Base-by-base conservation (phyloP, 441 rosid genomes). In the Syzygium malaccense region DNA sequence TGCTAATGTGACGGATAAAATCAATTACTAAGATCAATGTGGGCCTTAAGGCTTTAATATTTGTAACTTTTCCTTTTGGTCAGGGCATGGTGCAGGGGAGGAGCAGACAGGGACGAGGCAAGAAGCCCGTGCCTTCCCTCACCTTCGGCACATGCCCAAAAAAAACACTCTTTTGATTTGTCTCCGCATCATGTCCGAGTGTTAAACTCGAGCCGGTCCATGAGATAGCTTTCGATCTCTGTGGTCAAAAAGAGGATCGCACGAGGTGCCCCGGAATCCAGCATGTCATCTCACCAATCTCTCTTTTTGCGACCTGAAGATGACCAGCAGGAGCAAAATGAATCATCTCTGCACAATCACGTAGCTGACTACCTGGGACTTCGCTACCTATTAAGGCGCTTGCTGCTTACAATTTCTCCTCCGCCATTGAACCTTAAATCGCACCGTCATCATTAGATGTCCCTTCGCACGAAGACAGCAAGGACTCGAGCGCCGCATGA, bases 61-160 rank as follows among this genome's bases (percentile, higher is more conserved):
- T 75, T 12, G 83, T 51, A 75, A n/a, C 53, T 41, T 41, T 51
- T 75, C 18, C 7, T 75, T 75, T 75, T 75, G 83, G 83, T 75
- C 83, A 58, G 23, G 86, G 86, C 86, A 85, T 25, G 86, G 66
- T 87, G 89, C 87, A 86, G 56, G 83, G 68, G 14, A 90, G 87
- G 78, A 88, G 92, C 90, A 88, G 93, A 90, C 93, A 90, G 80
- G 83, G 26, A 75, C n/a, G 13, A 85, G 54, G 86, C 87, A 88
- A 91, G 87, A 90, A 91, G 58, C 90, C 91, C 94, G 89, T 88
- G 88, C 91, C 80, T 88, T 56, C 51, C 83, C 37, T 90, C 37
- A 64, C 75, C 87, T 80, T 88, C 62, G 48, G 88, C 91, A 84
- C 92, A 88, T 91, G 93, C 91, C 88, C 86, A 68, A 51, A 79